Conservation (phyloP, 176 grass and related monocot species). For the Coix lacrymajobi region DNA sequence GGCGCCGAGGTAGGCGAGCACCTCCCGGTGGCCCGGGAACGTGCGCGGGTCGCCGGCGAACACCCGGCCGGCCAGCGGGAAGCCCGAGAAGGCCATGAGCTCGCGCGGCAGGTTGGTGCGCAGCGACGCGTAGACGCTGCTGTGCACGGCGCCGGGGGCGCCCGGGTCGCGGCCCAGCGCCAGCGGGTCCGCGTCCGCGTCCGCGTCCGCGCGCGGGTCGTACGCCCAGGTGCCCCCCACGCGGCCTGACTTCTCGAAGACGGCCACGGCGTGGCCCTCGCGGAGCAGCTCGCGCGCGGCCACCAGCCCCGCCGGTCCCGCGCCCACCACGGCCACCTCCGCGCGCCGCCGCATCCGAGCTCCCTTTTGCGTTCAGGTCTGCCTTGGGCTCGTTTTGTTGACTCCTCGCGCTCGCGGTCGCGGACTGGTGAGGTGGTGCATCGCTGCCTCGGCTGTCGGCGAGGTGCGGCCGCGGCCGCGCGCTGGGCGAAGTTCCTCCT, state of each 20-base stretch:
- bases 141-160: constrained; percentile 15
- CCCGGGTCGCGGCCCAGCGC: constrained; percentile 11
- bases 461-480: too few species aligned
- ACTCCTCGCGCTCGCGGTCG: too few species aligned
- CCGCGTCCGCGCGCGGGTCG: constrained; percentile 27
- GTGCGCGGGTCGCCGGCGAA: constrained; percentile 36
- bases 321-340: constrained; percentile 46
- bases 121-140: constrained; percentile 54
- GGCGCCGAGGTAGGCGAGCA: constrained; percentile 36
- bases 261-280: constrained; percentile 36
- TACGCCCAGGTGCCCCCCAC: constrained; percentile 46
- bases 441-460: too few species aligned
- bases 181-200: constrained; percentile 2
- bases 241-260: constrained; percentile 49
- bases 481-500: too few species aligned
- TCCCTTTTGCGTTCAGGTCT: background rate
- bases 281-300: constrained; percentile 40
- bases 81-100: constrained; percentile 47
- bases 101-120: constrained; percentile 50
- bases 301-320: constrained; percentile 40
- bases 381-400: background rate
- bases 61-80: background rate
- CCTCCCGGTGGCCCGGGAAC: constrained; percentile 48
- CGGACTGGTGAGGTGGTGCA: background rate
- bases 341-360: constrained; percentile 1